phyloP scores from a whole-genome alignment of 176 grass and related monocot genomes.

The Panicum miliaceum region DNA sequence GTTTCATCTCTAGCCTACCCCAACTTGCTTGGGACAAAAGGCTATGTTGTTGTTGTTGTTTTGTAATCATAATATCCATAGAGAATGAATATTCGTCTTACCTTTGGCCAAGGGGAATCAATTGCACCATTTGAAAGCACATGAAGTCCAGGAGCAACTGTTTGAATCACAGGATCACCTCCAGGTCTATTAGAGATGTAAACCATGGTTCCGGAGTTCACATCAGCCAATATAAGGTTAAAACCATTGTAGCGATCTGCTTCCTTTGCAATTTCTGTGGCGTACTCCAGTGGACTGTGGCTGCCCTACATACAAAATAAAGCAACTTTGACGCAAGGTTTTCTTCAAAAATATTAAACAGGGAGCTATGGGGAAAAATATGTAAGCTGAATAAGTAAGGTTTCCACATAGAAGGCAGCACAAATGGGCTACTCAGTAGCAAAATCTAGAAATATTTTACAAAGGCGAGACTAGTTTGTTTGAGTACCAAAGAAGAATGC shows the following conservation, averaged over 20 bases:
- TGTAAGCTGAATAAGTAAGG: background rate
- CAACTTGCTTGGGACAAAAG: no score
- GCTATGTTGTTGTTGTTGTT: no score
- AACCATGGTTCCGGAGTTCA: conserved; percentile 72
- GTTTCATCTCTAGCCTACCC: no score
- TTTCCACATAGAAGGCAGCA: background rate
- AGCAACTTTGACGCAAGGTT: background rate
- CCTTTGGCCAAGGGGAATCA: conserved; percentile 92
- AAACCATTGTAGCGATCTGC: conserved; percentile 87
- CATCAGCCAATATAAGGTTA: conserved; percentile 81
- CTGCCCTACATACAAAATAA: conserved; percentile 44
- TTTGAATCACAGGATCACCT: conserved; percentile 59
- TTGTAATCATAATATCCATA: background rate
- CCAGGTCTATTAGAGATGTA: conserved; percentile 79
- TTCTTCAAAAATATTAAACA: background rate
- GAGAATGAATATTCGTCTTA: background rate
- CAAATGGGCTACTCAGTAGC: background rate
- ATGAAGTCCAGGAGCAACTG: conserved; percentile 74
- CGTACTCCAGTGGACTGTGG: conserved; percentile 66
- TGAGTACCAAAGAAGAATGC: background rate
- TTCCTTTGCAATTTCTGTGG: conserved; percentile 76
- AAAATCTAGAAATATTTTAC: conserved; percentile 6
- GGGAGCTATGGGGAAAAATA: background rate
- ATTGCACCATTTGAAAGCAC: conserved; percentile 89
- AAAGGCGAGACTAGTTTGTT: background rate